Conservation (phyloP, 345 rosid species). For the Sapria himalayana region DNA sequence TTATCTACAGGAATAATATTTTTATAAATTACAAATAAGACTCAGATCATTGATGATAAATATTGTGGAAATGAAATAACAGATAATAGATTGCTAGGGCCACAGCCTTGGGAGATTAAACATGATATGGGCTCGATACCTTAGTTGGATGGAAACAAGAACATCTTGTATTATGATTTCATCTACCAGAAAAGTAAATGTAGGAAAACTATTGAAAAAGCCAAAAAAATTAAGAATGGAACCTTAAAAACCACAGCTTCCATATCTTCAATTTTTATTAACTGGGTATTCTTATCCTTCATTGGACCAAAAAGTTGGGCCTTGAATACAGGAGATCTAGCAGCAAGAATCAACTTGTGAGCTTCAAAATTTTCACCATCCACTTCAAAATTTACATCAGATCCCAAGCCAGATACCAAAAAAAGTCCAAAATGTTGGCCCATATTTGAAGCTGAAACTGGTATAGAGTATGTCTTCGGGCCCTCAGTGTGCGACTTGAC, state of each 20-base stretch:
- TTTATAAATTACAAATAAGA: too few relatives aligned
- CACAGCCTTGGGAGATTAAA: too few relatives aligned
- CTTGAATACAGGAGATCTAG: constrained; percentile 63
- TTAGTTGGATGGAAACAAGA: too few relatives aligned
- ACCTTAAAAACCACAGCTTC: constrained; percentile 59
- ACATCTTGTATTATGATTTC: too few relatives aligned
- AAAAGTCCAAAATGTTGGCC: constrained; percentile 38
- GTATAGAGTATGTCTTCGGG: constrained; percentile 38
- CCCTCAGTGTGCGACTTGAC: constrained; percentile 56
- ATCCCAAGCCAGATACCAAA: constrained; percentile 32
- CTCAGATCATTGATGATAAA: too few relatives aligned
- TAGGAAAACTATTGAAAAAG: too few relatives aligned
- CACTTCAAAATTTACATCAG: constrained; percentile 37
- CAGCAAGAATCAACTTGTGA: constrained; percentile 54
- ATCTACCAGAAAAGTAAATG: too few relatives aligned
- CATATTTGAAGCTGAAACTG: constrained; percentile 37
- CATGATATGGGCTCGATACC: too few relatives aligned
- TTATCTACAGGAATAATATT: too few relatives aligned
- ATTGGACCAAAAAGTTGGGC: constrained; percentile 71
- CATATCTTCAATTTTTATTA: constrained; percentile 37
- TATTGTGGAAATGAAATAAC: too few relatives aligned
- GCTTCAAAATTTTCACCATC: constrained; percentile 46
- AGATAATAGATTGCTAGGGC: too few relatives aligned
- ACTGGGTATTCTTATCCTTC: constrained; percentile 26
- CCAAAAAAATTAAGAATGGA: too few relatives aligned